Percentiles rank a stretch among this genome's conserved stretches.
Evolutionary conservation across 352 stramenopile genomes (phyloP).

Genomic region (Globisporangium perplexum): DNA sequence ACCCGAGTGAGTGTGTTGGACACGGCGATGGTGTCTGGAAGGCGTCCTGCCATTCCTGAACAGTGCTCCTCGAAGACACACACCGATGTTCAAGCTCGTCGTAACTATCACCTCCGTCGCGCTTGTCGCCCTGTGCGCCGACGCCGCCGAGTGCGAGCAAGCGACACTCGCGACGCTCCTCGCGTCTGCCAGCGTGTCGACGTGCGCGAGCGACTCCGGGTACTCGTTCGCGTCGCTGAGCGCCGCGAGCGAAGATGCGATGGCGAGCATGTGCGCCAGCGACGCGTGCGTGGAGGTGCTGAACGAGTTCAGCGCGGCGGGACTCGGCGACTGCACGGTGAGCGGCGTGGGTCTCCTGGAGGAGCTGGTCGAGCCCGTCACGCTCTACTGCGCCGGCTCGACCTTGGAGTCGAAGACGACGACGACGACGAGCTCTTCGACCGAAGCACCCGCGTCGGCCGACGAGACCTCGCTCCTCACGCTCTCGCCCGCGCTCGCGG

Average conservation of each 20-base stretch:
- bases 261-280: slow-evolving; percentile 25
- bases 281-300: slow-evolving; percentile 23
- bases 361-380: slow-evolving; percentile 27
- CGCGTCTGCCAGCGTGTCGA: slow-evolving; percentile 16
- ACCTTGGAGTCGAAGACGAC: slow-evolving; percentile 10
- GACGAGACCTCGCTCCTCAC: background rate
- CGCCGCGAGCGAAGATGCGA: slow-evolving; percentile 17
- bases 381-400: slow-evolving; percentile 18
- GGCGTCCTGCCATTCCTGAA: background rate
- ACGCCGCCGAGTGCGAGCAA: slow-evolving; percentile 19
- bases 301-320: slow-evolving; percentile 15
- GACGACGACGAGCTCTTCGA: slow-evolving; percentile 10
- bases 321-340: slow-evolving; percentile 29
- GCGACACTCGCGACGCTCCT: slow-evolving; percentile 22
- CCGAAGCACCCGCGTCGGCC: background rate
- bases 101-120: background rate
- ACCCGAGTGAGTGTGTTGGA: background rate
- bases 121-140: background rate
- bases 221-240: slow-evolving; percentile 28
- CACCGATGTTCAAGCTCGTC: background rate
- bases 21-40: background rate
- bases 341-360: slow-evolving; percentile 19
- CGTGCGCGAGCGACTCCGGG: slow-evolving; percentile 21
- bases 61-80: background rate
- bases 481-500: slow-evolving; percentile 6